phyloP scores from a whole-genome alignment of 371 early-diverging fungal species.

The Lichtheimia ramosa region DNA sequence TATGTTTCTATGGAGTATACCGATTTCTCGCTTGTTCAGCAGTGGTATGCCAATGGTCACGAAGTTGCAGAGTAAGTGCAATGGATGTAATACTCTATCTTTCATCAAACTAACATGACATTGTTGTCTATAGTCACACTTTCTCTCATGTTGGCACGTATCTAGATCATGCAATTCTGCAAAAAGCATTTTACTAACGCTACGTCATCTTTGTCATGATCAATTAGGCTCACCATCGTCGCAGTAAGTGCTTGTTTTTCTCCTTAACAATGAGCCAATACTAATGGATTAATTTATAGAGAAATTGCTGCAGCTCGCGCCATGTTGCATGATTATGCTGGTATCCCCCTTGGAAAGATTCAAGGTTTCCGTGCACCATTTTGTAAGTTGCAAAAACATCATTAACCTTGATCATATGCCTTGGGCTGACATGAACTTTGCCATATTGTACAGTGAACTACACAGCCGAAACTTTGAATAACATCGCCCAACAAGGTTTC shows the following conservation, averaged over 20 bases:
- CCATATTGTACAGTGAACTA: slow-evolving; percentile 51
- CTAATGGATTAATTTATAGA: slow-evolving; percentile 19
- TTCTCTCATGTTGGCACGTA: slow-evolving; percentile 61
- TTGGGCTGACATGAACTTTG: background rate
- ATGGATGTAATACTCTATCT: background rate
- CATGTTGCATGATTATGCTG: slow-evolving; percentile 61
- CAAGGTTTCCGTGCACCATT: slow-evolving; percentile 75
- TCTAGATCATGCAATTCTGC: slow-evolving; percentile 2
- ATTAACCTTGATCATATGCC: background rate
- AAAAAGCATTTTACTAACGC: slow-evolving; percentile 14
- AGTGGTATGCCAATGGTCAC: slow-evolving; percentile 74
- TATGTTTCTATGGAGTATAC: slow-evolving; percentile 68
- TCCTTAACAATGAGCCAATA: slow-evolving; percentile 1
- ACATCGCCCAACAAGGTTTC: slow-evolving; percentile 61
- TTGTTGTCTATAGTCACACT: slow-evolving; percentile 51
- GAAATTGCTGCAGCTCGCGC: slow-evolving; percentile 60
- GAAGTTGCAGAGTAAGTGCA: slow-evolving; percentile 64
- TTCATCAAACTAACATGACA: too few relatives aligned
- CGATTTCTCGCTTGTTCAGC: slow-evolving; percentile 65
- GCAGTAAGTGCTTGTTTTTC: slow-evolving; percentile 30
- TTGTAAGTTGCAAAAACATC: slow-evolving; percentile 29
- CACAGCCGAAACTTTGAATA: slow-evolving; percentile 53
- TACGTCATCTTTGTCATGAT: background rate
- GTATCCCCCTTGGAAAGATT: slow-evolving; percentile 67
- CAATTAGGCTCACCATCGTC: slow-evolving; percentile 34